Evolutionary conservation across 192 early-diverging fungal species (phyloP), one percentile per base, ranked within the genome.

Genomic region (Mortierella antarctica): DNA sequence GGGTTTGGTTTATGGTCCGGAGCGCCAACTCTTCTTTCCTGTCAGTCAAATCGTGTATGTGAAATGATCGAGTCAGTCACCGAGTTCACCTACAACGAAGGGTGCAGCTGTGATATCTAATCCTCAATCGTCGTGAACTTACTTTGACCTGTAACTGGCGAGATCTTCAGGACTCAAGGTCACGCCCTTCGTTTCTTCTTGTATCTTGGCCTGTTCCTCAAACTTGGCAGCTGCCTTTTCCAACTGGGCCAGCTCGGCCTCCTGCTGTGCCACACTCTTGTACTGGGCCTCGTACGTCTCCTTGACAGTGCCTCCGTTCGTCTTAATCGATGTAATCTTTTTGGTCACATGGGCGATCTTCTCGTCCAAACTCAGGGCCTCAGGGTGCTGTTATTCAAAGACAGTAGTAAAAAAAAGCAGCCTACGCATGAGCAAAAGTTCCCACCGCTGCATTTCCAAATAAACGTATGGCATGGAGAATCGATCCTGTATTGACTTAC

Each of bases 11-110:
- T 0, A 92, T 84, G 7, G 93, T 94, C 57, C 84, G 75, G 23
- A 86, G 58, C 40, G 87, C 89, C 17, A 93, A 91, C 69, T 93
- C 84, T 69, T 95, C 94, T 54, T 94, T 94, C 49, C 91, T 94
- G 44, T 44, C 15, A 23, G 41, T 31, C 31, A 31, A 31, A 31
- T 31, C 31, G 31, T 31, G 31, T 31, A 3, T 31, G 31, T 31
- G 31, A 31, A 31, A 31, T 31, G 31, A 31, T 31, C 31, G 31
- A 31, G 31, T 31, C 31, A 31, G 31, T 31, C 1, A 31, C 31
- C 31, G 31, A 2, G 31, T 31, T 31, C 31, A 31, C 31, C 3
- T 31, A 31, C 31, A 31, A 31, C 31, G 31, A 31, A 31, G 31
- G 31, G 31, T 31, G 31, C 31, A 2, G 3, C 31, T 31, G 31